phyloP scores from a whole-genome alignment of 225 moss, liverwort and hornwort species.

The Physcomitrium patens region DNA sequence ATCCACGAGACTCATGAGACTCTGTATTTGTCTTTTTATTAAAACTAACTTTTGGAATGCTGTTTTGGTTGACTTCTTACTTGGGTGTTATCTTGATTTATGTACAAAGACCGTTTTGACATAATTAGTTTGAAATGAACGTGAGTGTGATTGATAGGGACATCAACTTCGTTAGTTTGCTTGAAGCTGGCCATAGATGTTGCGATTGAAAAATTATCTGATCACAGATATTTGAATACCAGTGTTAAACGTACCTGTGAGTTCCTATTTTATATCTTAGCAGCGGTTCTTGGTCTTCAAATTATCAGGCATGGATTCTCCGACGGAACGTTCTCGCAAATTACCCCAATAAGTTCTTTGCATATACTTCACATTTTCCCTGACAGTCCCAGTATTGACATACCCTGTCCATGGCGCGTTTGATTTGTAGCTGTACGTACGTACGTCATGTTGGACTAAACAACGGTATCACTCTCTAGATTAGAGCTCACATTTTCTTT shows the following conservation, averaged over 20 bases:
- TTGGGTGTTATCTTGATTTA: not conserved
- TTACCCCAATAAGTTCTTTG: too few relatives aligned
- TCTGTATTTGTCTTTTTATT: not conserved
- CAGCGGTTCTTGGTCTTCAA: too few relatives aligned
- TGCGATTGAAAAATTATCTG: conserved; percentile 14
- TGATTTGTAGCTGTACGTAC: too few relatives aligned
- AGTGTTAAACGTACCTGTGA: not conserved
- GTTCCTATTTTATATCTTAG: conserved; percentile 6
- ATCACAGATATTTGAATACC: conserved; percentile 14
- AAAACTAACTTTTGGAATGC: not conserved
- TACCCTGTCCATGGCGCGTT: too few relatives aligned
- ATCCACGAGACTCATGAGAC: not conserved
- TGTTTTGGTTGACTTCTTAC: not conserved
- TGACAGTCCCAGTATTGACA: too few relatives aligned
- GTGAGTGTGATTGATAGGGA: not conserved
- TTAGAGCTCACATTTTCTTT: too few relatives aligned
- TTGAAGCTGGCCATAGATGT: conserved; percentile 24
- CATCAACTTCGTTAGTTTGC: not conserved
- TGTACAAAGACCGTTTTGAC: not conserved
- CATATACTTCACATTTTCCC: too few relatives aligned
- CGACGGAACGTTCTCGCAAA: too few relatives aligned
- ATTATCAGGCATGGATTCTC: too few relatives aligned
- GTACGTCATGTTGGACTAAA: too few relatives aligned
- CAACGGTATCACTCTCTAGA: too few relatives aligned
- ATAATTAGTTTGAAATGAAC: not conserved